Conservation (phyloP, 2,329 filamentous ascomycete species). For the Pyrenochaeta sp. region DNA sequence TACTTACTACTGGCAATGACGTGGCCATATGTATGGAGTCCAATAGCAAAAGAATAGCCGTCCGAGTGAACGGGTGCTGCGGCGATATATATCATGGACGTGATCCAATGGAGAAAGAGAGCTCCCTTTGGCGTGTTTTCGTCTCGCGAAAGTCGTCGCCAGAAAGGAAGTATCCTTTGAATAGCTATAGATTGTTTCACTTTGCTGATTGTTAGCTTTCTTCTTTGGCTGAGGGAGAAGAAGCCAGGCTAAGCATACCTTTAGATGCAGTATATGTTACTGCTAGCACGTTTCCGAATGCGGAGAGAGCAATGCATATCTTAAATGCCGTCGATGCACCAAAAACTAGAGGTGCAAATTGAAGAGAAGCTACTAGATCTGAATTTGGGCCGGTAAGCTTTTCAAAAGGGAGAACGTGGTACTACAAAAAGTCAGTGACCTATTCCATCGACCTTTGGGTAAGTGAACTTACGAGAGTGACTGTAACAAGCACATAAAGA, state of each 20-base stretch:
- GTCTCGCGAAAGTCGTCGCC: conserved; percentile 4
- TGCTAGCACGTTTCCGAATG: conserved; percentile 12
- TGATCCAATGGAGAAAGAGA: conserved; percentile 9
- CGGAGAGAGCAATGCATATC: conserved; percentile 16
- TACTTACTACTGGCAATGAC: conserved; percentile 10
- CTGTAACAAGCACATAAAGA: conserved; percentile 49
- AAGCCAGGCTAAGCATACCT: conserved; percentile 1
- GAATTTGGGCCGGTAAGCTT: conserved; percentile 5
- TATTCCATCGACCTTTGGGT: too few relatives aligned
- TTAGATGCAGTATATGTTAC: conserved; percentile 12
- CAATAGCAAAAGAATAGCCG: conserved; percentile 12
- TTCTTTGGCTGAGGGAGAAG: not conserved
- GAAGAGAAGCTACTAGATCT: conserved; percentile 6
- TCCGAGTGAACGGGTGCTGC: conserved; percentile 9
- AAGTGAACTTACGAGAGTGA: conserved; percentile 46
- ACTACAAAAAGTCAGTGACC: too few relatives aligned
- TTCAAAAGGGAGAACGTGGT: conserved; percentile 7
- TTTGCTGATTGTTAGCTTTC: not conserved
- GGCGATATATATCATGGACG: conserved; percentile 6
- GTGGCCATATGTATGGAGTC: conserved; percentile 17
- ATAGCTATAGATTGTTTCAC: conserved; percentile 17
- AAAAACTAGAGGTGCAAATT: conserved; percentile 12
- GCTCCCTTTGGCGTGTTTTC: conserved; percentile 8
- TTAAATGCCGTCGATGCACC: conserved; percentile 4
- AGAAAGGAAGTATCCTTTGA: conserved; percentile 15